phyloP scores from a whole-genome alignment of 1,284 basidiomycete genomes.

The Ceraceosorus guamensis region DNA sequence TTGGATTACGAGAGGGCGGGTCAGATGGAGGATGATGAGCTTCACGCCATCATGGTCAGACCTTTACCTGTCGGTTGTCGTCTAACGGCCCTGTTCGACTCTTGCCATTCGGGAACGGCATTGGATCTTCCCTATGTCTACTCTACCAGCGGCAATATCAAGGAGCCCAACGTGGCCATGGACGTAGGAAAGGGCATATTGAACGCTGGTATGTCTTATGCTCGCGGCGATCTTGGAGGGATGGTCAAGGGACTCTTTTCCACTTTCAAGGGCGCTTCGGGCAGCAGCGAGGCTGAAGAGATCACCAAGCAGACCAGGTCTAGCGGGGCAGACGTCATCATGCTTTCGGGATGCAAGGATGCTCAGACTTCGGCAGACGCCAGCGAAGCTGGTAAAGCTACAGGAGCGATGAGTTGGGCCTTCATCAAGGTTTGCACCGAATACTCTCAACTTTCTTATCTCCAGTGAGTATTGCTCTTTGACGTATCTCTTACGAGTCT shows the following conservation, averaged over 20 bases:
- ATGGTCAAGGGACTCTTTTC: slow-evolving; percentile 49
- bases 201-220: slow-evolving; percentile 61
- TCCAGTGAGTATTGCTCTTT: not conserved
- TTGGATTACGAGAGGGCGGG: slow-evolving; percentile 43
- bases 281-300: slow-evolving; percentile 58
- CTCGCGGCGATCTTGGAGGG: slow-evolving; percentile 68
- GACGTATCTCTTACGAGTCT: slow-evolving; percentile 7
- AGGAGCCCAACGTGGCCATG: slow-evolving; percentile 62
- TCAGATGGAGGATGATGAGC: slow-evolving; percentile 48
- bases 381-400: slow-evolving; percentile 68
- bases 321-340: slow-evolving; percentile 65
- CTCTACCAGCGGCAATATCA: slow-evolving; percentile 84
- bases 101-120: slow-evolving; percentile 47
- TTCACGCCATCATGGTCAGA: slow-evolving; percentile 45
- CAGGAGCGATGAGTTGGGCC: slow-evolving; percentile 55
- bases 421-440: slow-evolving; percentile 29
- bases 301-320: slow-evolving; percentile 64
- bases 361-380: slow-evolving; percentile 87
- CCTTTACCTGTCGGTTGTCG: slow-evolving; percentile 41
- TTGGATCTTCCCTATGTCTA: slow-evolving; percentile 54
- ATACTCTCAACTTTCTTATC: not conserved
- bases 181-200: slow-evolving; percentile 45
- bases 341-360: slow-evolving; percentile 70
- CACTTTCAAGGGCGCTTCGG: slow-evolving; percentile 50
- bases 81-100: slow-evolving; percentile 39